phyloP scores from a whole-genome alignment of 352 stramenopile species.

The Globisporangium heterothallicum region DNA sequence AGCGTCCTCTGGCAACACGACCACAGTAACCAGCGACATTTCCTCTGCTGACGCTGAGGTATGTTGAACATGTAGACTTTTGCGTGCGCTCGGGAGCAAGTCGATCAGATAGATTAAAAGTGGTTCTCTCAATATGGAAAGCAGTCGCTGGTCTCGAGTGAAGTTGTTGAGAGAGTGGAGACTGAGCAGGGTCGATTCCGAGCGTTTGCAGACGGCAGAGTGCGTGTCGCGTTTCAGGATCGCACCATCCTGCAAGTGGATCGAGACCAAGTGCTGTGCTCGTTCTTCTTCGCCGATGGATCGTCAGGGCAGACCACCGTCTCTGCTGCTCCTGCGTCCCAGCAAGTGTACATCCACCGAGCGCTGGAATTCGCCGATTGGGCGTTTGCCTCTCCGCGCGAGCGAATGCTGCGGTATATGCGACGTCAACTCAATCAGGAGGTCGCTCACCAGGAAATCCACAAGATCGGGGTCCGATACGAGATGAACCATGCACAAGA shows the following conservation, averaged over 20 bases:
- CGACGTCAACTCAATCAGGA: constrained; percentile 25
- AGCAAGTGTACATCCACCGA: constrained; percentile 46
- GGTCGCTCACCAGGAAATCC: constrained; percentile 29
- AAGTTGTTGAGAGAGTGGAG: constrained; percentile 28
- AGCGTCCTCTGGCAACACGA: constrained; percentile 9
- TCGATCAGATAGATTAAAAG: too few species aligned
- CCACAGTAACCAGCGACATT: background rate
- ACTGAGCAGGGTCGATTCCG: constrained; percentile 63
- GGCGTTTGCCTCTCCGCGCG: constrained; percentile 47
- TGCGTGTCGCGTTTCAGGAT: constrained; percentile 63
- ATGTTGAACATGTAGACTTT: too few species aligned
- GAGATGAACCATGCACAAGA: constrained; percentile 23
- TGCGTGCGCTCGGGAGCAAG: too few species aligned
- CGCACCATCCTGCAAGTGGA: constrained; percentile 68
- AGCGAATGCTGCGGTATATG: constrained; percentile 39
- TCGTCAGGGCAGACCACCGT: constrained; percentile 28
- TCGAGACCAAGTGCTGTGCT: constrained; percentile 25
- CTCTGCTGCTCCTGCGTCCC: constrained; percentile 25
- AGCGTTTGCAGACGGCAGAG: constrained; percentile 49
- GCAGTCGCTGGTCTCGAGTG: background rate
- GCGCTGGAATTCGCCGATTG: constrained; percentile 62
- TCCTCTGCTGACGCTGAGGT: constrained; percentile 1
- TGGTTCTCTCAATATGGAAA: background rate
- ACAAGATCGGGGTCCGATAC: constrained; percentile 38
- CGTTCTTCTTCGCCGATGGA: constrained; percentile 51